These are phyloP conservation scores for Peribolospora kevripleyi DNA, from an alignment of 768 basidiomycete genomes.

Conservation along the genomic window DNA sequence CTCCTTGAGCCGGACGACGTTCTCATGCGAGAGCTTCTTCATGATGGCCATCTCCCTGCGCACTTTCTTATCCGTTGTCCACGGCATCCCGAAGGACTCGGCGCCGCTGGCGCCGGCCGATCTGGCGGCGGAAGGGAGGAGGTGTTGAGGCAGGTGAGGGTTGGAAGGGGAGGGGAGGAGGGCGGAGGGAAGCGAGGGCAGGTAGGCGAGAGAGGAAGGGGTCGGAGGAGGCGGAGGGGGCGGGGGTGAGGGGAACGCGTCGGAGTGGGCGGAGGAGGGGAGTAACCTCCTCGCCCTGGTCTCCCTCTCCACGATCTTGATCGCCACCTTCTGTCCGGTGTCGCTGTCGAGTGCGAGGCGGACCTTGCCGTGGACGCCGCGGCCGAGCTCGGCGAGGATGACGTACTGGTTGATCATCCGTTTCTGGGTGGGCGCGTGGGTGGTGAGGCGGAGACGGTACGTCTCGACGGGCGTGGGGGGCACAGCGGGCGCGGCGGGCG, in stretches of 20 bases:
- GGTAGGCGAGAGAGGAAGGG: too few relatives aligned
- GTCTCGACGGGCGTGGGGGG: too few relatives aligned
- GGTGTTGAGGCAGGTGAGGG: conserved; percentile 10
- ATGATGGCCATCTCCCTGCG: conserved; percentile 90
- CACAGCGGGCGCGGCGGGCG: too few relatives aligned
- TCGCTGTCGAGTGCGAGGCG: conserved; percentile 39
- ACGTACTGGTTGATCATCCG: conserved; percentile 60
- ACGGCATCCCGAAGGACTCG: not conserved
- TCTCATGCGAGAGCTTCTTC: conserved; percentile 38
- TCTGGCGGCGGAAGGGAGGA: not conserved
- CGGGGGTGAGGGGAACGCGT: too few relatives aligned
- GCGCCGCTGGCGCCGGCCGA: not conserved
- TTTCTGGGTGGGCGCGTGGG: conserved; percentile 5
- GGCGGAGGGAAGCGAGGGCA: too few relatives aligned
- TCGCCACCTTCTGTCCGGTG: conserved; percentile 18
- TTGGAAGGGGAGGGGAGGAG: not conserved
- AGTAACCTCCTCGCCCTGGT: conserved; percentile 13
- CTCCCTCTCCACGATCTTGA: conserved; percentile 23
- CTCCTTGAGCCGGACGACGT: conserved; percentile 40
- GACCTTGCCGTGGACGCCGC: conserved; percentile 76
- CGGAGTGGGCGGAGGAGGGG: too few relatives aligned
- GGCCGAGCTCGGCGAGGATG: conserved; percentile 49
- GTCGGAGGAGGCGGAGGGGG: too few relatives aligned
- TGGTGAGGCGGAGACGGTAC: not conserved
- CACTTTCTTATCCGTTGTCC: conserved; percentile 34